These are phyloP conservation scores for Diplosphaera chodatii DNA, from an alignment of 139 green algal species.

Conservation along the genomic window DNA sequence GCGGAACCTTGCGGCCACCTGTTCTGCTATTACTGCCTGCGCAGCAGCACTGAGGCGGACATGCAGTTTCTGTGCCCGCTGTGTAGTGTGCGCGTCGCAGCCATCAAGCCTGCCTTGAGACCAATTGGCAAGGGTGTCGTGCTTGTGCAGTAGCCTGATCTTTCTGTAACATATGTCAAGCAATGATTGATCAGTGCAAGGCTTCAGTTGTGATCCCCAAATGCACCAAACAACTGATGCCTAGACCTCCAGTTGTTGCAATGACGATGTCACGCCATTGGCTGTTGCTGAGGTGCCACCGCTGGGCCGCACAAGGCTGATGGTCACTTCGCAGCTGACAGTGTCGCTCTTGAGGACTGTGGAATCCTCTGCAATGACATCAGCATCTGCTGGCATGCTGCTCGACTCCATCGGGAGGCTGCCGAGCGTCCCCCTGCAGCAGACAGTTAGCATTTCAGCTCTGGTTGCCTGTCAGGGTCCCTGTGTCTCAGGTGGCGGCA, in stretches of 20 bases:
- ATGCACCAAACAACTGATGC: too few relatives aligned
- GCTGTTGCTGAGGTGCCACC: not conserved
- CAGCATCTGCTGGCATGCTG: constrained; percentile 24
- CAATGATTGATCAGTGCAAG: too few relatives aligned
- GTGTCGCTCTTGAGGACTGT: not conserved
- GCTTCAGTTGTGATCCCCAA: too few relatives aligned
- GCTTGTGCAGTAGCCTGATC: not conserved
- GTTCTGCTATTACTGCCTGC: constrained; percentile 91
- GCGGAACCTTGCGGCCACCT: constrained; percentile 76
- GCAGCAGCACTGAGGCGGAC: constrained; percentile 29
- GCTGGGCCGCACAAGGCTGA: not conserved
- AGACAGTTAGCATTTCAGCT: too few relatives aligned
- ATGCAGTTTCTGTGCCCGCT: constrained; percentile 19
- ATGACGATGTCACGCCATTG: not conserved
- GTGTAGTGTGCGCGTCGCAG: constrained; percentile 22
- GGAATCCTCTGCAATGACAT: constrained; percentile 49
- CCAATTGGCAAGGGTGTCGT: not conserved
- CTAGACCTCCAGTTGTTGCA: not conserved
- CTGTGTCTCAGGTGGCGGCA: too few relatives aligned
- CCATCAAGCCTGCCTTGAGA: constrained; percentile 12
- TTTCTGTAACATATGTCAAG: too few relatives aligned
- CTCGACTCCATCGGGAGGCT: constrained; percentile 23
- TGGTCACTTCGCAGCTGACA: not conserved
- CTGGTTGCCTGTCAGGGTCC: too few relatives aligned
- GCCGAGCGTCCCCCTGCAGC: constrained; percentile 49